phyloP scores from a whole-genome alignment of 345 rosid genomes.

The Syzygium aromaticum region DNA sequence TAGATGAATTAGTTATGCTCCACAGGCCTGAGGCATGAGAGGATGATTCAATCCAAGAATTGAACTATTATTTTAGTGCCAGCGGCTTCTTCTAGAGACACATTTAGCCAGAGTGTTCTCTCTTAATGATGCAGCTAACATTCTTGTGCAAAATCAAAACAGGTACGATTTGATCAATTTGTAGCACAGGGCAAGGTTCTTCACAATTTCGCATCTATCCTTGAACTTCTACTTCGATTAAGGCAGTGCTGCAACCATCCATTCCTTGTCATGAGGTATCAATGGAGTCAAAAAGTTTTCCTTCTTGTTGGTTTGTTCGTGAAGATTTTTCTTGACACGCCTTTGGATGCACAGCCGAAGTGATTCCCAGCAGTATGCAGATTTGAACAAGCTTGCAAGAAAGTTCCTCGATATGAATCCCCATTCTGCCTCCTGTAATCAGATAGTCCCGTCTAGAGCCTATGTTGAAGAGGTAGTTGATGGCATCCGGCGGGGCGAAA shows the following conservation, averaged over 20 bases:
- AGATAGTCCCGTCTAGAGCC: conserved; percentile 27
- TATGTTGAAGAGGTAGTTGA: conserved; percentile 50
- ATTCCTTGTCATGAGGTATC: conserved; percentile 59
- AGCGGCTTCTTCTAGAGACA: neutral
- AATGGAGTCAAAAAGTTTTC: neutral
- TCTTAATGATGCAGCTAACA: neutral
- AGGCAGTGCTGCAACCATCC: conserved; percentile 80
- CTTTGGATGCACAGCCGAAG: conserved; percentile 22
- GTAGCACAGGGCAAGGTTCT: conserved; percentile 71
- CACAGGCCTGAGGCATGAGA: neutral
- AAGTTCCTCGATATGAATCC: conserved; percentile 41
- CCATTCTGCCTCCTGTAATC: conserved; percentile 11
- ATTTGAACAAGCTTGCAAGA: conserved; percentile 48
- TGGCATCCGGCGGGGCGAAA: conserved; percentile 33
- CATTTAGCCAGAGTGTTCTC: neutral
- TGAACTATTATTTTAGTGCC: neutral
- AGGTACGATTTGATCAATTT: conserved; percentile 63
- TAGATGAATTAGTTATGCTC: neutral
- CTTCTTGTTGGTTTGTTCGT: neutral
- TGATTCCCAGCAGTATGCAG: conserved; percentile 44
- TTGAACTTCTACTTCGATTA: conserved; percentile 59
- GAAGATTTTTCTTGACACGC: neutral
- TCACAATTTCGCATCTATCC: conserved; percentile 57
- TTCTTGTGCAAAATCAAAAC: conserved; percentile 8
- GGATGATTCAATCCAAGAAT: neutral